phyloP scores from a whole-genome alignment of 2,329 filamentous ascomycete species.

The Monilinia polystroma region DNA sequence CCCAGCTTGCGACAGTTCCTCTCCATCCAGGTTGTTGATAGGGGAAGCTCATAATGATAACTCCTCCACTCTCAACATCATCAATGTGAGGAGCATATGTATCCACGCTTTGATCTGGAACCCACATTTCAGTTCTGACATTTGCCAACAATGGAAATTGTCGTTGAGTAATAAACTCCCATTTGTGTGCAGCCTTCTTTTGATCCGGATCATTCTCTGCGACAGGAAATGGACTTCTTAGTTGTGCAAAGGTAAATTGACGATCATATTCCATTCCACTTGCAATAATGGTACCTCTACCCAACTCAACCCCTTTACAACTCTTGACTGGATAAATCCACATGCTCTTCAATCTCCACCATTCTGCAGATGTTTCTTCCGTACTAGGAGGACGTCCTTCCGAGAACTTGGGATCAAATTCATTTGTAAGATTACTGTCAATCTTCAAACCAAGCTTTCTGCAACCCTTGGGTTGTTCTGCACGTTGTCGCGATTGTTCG shows the following conservation, averaged over 20 bases:
- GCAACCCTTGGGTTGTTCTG: constrained; percentile 49
- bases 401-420: constrained; percentile 53
- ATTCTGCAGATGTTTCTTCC: constrained; percentile 41
- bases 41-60: constrained; percentile 66
- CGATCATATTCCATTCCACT: constrained; percentile 77
- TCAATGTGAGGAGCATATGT: constrained; percentile 50
- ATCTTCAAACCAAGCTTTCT: constrained; percentile 50
- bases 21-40: constrained; percentile 52
- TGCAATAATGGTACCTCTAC: constrained; percentile 60
- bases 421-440: constrained; percentile 54
- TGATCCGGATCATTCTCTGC: constrained; percentile 41
- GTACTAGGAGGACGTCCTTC: constrained; percentile 40
- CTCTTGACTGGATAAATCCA: constrained; percentile 83
- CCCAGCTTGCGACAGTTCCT: constrained; percentile 47
- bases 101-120: constrained; percentile 60
- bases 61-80: constrained; percentile 55
- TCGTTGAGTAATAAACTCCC: constrained; percentile 71
- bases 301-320: constrained; percentile 73
- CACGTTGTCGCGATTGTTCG: constrained; percentile 36
- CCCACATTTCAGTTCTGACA: constrained; percentile 66
- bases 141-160: constrained; percentile 70
- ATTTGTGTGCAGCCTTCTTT: constrained; percentile 50
- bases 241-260: constrained; percentile 78
- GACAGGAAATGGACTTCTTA: constrained; percentile 50
- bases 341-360: constrained; percentile 63